phyloP scores from a whole-genome alignment of 495 filamentous ascomycete species.

The Neurospora cerealis region DNA sequence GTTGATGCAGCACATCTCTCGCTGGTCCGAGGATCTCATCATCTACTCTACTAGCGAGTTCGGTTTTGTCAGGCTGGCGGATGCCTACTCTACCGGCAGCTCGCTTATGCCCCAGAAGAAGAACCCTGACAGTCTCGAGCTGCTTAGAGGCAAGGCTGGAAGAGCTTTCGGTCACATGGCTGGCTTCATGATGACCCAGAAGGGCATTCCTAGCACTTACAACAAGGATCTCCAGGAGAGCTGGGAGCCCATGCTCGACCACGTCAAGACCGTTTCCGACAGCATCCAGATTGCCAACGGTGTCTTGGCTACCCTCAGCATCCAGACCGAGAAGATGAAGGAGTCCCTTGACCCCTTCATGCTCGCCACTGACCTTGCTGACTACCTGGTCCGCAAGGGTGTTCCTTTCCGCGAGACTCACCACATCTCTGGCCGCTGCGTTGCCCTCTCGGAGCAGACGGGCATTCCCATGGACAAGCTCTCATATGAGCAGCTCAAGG shows the following conservation, averaged over 20 bases:
- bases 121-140: slow-evolving; percentile 73
- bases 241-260: slow-evolving; percentile 79
- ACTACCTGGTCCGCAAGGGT: slow-evolving; percentile 85
- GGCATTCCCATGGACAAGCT: slow-evolving; percentile 70
- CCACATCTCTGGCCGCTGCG: slow-evolving; percentile 77
- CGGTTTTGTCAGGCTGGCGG: slow-evolving; percentile 70
- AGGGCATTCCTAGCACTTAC: slow-evolving; percentile 83
- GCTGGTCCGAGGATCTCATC: slow-evolving; percentile 85
- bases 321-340: slow-evolving; percentile 65
- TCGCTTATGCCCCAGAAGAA: slow-evolving; percentile 88
- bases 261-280: slow-evolving; percentile 77
- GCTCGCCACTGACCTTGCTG: slow-evolving; percentile 77
- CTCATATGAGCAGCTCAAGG: slow-evolving; percentile 53
- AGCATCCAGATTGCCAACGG: slow-evolving; percentile 82
- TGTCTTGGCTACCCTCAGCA: slow-evolving; percentile 62
- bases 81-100: slow-evolving; percentile 77
- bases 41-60: slow-evolving; percentile 80
- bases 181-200: slow-evolving; percentile 78
- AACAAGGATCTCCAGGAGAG: slow-evolving; percentile 94
- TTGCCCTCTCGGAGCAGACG: slow-evolving; percentile 55
- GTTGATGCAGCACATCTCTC: slow-evolving; percentile 78
- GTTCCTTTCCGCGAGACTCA: slow-evolving; percentile 79
- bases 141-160: slow-evolving; percentile 80
- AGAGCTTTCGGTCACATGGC: slow-evolving; percentile 82
- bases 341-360: slow-evolving; percentile 59